Evolutionary conservation across 1,284 basidiomycete species (phyloP).

Genomic region (Microbotryum saponariae): DNA sequence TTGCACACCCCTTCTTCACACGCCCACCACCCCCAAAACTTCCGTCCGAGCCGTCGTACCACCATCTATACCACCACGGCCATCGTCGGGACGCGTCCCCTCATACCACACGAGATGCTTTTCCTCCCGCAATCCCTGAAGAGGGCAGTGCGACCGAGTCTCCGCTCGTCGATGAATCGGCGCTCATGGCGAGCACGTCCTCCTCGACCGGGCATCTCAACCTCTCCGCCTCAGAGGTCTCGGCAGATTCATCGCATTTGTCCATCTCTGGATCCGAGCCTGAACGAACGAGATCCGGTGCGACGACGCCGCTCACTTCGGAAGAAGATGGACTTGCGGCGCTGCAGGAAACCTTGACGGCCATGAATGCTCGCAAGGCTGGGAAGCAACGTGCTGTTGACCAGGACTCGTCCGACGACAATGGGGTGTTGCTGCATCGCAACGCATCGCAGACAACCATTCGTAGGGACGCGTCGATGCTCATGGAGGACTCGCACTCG

Average conservation of each 20-base stretch:
- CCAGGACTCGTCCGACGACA: not conserved
- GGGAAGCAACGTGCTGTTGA: conserved; percentile 14
- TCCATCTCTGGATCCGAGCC: conserved; percentile 34
- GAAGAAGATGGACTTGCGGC: conserved; percentile 37
- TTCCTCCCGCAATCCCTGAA: conserved; percentile 40
- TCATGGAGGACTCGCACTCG: not conserved
- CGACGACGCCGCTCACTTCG: conserved; percentile 41
- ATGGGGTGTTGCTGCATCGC: conserved; percentile 38
- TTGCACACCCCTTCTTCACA: conserved; percentile 88
- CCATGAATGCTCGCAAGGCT: not conserved
- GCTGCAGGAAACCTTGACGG: not conserved
- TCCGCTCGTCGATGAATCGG: conserved; percentile 3
- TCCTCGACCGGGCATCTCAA: conserved; percentile 32
- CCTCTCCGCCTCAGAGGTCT: conserved; percentile 20
- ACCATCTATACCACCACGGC: conserved; percentile 10
- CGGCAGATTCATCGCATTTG: conserved; percentile 37
- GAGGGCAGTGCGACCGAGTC: conserved; percentile 32
- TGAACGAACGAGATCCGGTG: conserved; percentile 31
- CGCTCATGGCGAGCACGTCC: conserved; percentile 10
- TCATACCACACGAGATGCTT: conserved; percentile 36
- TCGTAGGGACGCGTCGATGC: conserved; percentile 22
- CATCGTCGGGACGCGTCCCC: conserved; percentile 13
- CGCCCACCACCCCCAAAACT: conserved; percentile 35
- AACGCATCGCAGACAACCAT: conserved; percentile 47
- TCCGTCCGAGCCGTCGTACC: conserved; percentile 19